Percentiles rank a stretch among this genome's conserved stretches.
phyloP scores from a whole-genome alignment of 805 yeast species.

The Candida cerambycidarum region DNA sequence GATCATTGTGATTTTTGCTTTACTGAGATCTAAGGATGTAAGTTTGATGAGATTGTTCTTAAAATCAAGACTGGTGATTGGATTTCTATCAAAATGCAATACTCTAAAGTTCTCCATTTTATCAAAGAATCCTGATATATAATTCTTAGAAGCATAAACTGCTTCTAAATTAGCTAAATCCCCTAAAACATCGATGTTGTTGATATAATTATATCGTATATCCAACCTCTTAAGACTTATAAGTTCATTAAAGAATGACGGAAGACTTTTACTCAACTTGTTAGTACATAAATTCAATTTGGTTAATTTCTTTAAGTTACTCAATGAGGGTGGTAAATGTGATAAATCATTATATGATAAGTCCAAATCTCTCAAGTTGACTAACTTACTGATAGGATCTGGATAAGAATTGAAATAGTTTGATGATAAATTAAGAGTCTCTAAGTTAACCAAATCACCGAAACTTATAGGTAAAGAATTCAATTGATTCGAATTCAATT shows the following conservation, averaged over 20 bases:
- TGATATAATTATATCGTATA: conserved; percentile 64
- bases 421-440: conserved; percentile 72
- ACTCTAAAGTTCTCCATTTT: conserved; percentile 62
- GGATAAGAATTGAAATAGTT: conserved; percentile 67
- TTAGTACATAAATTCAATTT: conserved; percentile 77
- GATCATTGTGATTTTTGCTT: conserved; percentile 77
- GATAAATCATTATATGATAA: conserved; percentile 76
- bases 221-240: conserved; percentile 67
- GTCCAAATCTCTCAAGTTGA: conserved; percentile 64
- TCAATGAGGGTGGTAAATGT: conserved; percentile 59
- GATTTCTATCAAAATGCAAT: conserved; percentile 77
- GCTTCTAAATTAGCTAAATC: conserved; percentile 63
- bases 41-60: conserved; percentile 55
- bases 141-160: conserved; percentile 72
- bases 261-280: conserved; percentile 52
- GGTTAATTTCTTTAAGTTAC: conserved; percentile 58
- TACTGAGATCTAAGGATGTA: conserved; percentile 71
- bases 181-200: conserved; percentile 57
- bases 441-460: conserved; percentile 52
- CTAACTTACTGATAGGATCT: conserved; percentile 59
- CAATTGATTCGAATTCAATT: conserved; percentile 75
- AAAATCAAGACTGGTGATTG: conserved; percentile 68
- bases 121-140: conserved; percentile 67
- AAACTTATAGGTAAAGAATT: conserved; percentile 61
- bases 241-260: conserved; percentile 53